These are phyloP conservation scores for Eragrostis nindensis DNA, from an alignment of 176 grass and related monocot genomes.

Conservation along the genomic window DNA sequence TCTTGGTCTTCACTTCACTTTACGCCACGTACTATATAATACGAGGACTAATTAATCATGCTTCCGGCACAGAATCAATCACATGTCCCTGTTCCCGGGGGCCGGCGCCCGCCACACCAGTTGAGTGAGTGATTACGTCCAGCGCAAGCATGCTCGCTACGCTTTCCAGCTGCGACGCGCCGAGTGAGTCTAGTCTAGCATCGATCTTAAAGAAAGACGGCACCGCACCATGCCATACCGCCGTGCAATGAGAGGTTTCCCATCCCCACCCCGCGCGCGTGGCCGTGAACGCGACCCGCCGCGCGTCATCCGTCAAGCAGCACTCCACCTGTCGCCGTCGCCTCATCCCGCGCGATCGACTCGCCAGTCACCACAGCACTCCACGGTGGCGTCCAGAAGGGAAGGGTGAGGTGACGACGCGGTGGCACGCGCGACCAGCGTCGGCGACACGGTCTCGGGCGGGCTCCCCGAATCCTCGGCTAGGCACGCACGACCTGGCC, in stretches of 20 bases:
- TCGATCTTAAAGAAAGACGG: not conserved
- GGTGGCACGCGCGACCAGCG: slow-evolving; percentile 41
- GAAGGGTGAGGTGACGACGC: not conserved
- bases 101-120: no score
- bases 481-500: not conserved
- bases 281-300: no score
- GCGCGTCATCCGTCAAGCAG: no score
- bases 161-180: no score
- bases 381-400: slow-evolving; percentile 41
- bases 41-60: not conserved
- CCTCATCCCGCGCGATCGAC: no score
- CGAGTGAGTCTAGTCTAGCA: no score
- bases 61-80: not conserved
- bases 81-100: no score
- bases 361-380: not conserved
- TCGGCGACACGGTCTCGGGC: slow-evolving; percentile 57
- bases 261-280: no score
- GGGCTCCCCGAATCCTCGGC: not conserved
- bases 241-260: no score
- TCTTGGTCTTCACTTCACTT: not conserved
- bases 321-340: no score
- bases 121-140: no score
- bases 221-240: not conserved
- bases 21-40: not conserved
- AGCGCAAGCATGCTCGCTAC: no score